phyloP scores from a whole-genome alignment of 2,329 filamentous ascomycete genomes.

The Ophiostoma himal-ulmi region DNA sequence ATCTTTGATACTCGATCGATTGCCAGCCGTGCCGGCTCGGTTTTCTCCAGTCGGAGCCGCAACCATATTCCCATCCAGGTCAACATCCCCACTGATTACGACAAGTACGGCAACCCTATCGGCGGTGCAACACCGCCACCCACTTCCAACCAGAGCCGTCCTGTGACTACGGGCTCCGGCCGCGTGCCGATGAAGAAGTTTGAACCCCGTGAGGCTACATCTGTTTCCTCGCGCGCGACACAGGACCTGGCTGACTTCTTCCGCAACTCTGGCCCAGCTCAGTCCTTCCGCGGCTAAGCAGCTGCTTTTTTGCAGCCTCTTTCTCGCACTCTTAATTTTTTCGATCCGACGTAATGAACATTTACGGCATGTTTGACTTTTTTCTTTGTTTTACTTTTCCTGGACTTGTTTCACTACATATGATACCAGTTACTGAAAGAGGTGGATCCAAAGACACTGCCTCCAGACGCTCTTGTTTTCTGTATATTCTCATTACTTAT shows the following conservation, averaged over 20 bases:
- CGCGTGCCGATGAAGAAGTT: slow-evolving; percentile 53
- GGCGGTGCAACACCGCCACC: background rate
- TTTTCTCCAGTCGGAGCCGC: slow-evolving; percentile 24
- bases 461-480: background rate
- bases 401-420: slow-evolving; percentile 6
- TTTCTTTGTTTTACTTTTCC: slow-evolving; percentile 9
- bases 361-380: background rate
- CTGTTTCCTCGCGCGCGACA: slow-evolving; percentile 43
- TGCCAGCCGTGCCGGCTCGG: slow-evolving; percentile 37
- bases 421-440: slow-evolving; percentile 17
- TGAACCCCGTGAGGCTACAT: slow-evolving; percentile 49
- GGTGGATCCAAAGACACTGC: background rate
- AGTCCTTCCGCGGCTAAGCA: slow-evolving; percentile 17
- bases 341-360: background rate
- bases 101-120: background rate
- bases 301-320: background rate
- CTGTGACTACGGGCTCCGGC: slow-evolving; percentile 16
- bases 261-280: slow-evolving; percentile 60
- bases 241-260: slow-evolving; percentile 69
- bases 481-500: background rate
- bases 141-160: background rate
- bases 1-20: slow-evolving; percentile 35
- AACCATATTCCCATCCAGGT: slow-evolving; percentile 51
- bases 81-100: slow-evolving; percentile 41
- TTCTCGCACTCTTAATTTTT: background rate